These are phyloP conservation scores for Fomitopsis serialis DNA, from an alignment of 768 basidiomycete species.

Conservation along the genomic window DNA sequence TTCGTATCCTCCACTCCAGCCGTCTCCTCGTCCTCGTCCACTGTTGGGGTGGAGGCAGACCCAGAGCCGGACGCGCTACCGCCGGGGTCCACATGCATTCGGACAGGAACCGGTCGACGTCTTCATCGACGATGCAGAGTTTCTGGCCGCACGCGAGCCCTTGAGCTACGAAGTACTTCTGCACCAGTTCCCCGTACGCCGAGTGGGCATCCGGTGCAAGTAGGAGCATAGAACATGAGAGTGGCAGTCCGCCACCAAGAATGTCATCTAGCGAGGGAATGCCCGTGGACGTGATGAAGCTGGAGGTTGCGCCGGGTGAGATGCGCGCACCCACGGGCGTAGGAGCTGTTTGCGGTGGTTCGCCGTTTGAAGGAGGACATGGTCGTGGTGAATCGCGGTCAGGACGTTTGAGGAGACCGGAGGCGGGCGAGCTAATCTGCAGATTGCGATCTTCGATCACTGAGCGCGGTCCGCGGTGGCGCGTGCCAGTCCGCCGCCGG, in stretches of 20 bases:
- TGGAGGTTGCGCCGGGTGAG: conserved; percentile 52
- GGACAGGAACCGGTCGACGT: conserved; percentile 50
- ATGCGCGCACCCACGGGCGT: conserved; percentile 49
- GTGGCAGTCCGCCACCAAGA: conserved; percentile 85
- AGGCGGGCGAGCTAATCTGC: no score
- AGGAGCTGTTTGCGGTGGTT: conserved; percentile 34
- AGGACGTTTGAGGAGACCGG: no score
- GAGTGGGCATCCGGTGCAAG: conserved; percentile 86
- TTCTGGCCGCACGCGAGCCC: conserved; percentile 71
- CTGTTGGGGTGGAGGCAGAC: conserved; percentile 24
- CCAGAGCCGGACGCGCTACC: conserved; percentile 14
- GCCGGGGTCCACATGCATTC: conserved; percentile 79
- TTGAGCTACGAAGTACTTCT: conserved; percentile 87
- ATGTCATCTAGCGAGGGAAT: conserved; percentile 93
- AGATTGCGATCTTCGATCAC: background rate
- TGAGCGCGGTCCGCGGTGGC: background rate
- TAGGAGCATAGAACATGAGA: conserved; percentile 67
- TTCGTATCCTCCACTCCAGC: conserved; percentile 40
- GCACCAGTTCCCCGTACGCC: conserved; percentile 77
- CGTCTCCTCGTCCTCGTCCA: conserved; percentile 31
- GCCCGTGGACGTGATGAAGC: conserved; percentile 72
- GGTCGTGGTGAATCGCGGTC: background rate
- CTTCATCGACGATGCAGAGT: conserved; percentile 59
- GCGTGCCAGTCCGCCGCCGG: background rate
- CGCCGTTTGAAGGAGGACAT: conserved; percentile 86